phyloP scores from a whole-genome alignment of 2,329 filamentous ascomycete genomes.

The Microsporum ferrugineum region DNA sequence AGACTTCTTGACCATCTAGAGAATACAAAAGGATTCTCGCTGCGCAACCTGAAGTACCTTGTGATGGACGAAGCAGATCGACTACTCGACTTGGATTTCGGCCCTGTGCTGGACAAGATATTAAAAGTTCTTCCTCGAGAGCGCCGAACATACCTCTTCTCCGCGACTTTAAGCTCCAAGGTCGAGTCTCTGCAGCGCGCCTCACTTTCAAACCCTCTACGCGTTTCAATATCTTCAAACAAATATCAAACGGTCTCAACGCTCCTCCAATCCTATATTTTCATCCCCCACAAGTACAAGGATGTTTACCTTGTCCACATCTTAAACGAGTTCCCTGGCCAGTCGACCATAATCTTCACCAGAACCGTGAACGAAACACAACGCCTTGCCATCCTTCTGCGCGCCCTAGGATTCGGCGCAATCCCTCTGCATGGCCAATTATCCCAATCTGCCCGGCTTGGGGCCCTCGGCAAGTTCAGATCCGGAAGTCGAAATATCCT shows the following conservation, averaged over 20 bases:
- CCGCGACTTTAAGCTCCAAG: slow-evolving; percentile 86
- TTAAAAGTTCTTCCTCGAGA: slow-evolving; percentile 75
- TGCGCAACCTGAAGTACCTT: slow-evolving; percentile 70
- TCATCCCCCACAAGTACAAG: slow-evolving; percentile 77
- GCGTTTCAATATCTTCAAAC: slow-evolving; percentile 67
- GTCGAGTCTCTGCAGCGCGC: slow-evolving; percentile 87
- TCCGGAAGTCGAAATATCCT: slow-evolving; percentile 70
- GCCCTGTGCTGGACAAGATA: slow-evolving; percentile 83
- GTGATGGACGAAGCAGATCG: slow-evolving; percentile 94
- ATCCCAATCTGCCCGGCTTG: slow-evolving; percentile 73
- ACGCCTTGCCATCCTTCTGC: slow-evolving; percentile 68
- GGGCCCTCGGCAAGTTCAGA: slow-evolving; percentile 83
- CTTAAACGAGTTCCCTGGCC: slow-evolving; percentile 74
- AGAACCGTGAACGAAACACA: slow-evolving; percentile 87
- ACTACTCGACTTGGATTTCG: slow-evolving; percentile 87
- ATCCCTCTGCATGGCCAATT: slow-evolving; percentile 90
- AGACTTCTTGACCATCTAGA: slow-evolving; percentile 84
- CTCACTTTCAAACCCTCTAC: slow-evolving; percentile 69
- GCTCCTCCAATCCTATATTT: slow-evolving; percentile 72
- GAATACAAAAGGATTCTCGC: slow-evolving; percentile 90
- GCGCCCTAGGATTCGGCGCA: slow-evolving; percentile 74
- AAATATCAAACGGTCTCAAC: slow-evolving; percentile 89
- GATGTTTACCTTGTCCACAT: slow-evolving; percentile 82
- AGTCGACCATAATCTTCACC: slow-evolving; percentile 80
- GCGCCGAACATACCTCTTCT: slow-evolving; percentile 76